Percentiles rank a stretch among this genome's conserved stretches.
phyloP scores from a whole-genome alignment of 2,329 filamentous ascomycete species.

The Penicillium nordicum region DNA sequence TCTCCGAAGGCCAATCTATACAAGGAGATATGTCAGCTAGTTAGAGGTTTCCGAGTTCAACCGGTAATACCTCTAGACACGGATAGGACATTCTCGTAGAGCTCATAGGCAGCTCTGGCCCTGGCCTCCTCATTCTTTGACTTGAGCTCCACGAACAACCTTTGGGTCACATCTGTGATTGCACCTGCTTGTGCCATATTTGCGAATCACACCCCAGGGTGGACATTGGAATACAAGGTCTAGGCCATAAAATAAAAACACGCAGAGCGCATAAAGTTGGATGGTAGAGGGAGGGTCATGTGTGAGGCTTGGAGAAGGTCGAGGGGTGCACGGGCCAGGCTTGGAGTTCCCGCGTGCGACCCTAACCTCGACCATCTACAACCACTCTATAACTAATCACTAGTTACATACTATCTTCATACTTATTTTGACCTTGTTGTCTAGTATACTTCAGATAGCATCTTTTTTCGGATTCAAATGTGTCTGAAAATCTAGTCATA shows the following conservation, averaged over 20 bases:
- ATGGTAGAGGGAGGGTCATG: slow-evolving; percentile 22
- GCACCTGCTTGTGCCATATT: slow-evolving; percentile 48
- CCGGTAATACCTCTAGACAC: slow-evolving; percentile 44
- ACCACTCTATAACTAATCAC: background rate
- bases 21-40: slow-evolving; percentile 12
- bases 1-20: slow-evolving; percentile 72
- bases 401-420: background rate
- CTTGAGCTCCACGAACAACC: slow-evolving; percentile 56
- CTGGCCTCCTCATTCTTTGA: slow-evolving; percentile 53
- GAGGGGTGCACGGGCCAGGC: slow-evolving; percentile 24
- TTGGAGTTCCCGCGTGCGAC: slow-evolving; percentile 8
- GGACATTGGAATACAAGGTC: slow-evolving; percentile 40
- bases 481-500: background rate
- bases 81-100: slow-evolving; percentile 46
- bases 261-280: slow-evolving; percentile 23
- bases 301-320: slow-evolving; percentile 29
- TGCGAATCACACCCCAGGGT: slow-evolving; percentile 35
- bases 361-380: background rate
- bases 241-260: slow-evolving; percentile 23
- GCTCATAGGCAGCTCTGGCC: slow-evolving; percentile 49
- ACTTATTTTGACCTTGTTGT: background rate
- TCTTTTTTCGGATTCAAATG: background rate
- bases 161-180: slow-evolving; percentile 50
- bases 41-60: background rate
- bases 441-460: background rate